Percentiles rank a stretch among this genome's conserved stretches.
Conservation (phyloP, 305 asterid genomes). For the Solanum hybrid region DNA sequence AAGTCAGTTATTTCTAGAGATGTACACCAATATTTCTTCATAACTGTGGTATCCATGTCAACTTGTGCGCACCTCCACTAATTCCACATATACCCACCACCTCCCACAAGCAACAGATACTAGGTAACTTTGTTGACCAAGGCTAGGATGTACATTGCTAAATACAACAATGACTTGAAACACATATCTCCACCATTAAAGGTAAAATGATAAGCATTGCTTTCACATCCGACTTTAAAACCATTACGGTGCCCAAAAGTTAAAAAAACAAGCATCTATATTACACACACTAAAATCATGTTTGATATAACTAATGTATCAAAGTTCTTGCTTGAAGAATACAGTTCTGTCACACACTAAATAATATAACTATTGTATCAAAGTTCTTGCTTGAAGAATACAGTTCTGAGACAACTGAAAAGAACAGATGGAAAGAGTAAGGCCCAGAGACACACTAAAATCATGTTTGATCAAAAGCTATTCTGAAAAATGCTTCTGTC, state of each 20-base stretch:
- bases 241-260: background rate
- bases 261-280: background rate
- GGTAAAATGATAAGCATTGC: background rate
- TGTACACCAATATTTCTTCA: background rate
- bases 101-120: background rate
- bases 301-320: background rate
- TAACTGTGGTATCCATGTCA: background rate
- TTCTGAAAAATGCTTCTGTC: background rate
- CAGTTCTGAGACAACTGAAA: background rate
- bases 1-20: background rate
- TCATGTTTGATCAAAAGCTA: background rate
- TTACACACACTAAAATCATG: background rate
- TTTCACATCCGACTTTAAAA: background rate
- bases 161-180: background rate
- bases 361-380: background rate
- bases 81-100: background rate
- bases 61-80: background rate
- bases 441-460: background rate
- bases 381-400: background rate
- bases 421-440: background rate
- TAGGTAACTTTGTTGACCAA: background rate
- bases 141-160: background rate
- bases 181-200: background rate
- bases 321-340: background rate
- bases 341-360: background rate